Base-by-base conservation (phyloP, 768 basidiomycete species). In the Mycena floridula region DNA sequence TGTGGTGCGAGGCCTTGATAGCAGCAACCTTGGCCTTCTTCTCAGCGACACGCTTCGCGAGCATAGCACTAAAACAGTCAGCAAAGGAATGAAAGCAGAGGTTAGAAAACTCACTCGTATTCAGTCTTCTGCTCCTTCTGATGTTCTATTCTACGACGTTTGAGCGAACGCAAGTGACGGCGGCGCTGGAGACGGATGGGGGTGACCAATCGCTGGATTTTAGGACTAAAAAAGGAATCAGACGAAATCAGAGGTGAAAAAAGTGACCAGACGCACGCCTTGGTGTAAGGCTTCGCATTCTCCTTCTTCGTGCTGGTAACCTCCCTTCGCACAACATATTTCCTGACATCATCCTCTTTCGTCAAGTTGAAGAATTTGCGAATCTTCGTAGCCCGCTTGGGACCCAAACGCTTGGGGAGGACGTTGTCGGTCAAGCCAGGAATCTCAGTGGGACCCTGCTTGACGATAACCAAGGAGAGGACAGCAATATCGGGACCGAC, bases 271-370 rank as follows among this genome's bases (percentile, higher is more conserved):
- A 84, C 85, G 65, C 61, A 92, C 88, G 94, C 91, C 76, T 99
- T 99, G 72, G 85, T 90, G 70, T 93, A 95, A 37, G 93, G 86
- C 75, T 96, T 96, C 41, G 85, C 89, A 52, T 75, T 69, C 59
- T 80, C 78, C 77, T 95, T 96, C 85, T 94, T 96, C 59, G 73
- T 54, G 64, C 82, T 85, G 68, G 69, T 82, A 37, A 98, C 91
- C 72, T 96, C 93, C 55, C 94, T 74, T 57, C 92, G 74, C 57
- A 97, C 83, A 54, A 96, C 94, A 66, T 95, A 97, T 71, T 96
- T 94, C 72, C 90, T 82, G 48, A 99, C 95, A 72, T 98, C 95
- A 60, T 99, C 95, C 59, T 94, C 86, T 80, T 98, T 97, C 72
- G 78, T 76, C 63, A 97, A 73, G 77, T 95, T 95, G 80, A 99